Evolutionary conservation across 2,329 filamentous ascomycete genomes (phyloP).

Genomic region (Colletotrichum spinosum): DNA sequence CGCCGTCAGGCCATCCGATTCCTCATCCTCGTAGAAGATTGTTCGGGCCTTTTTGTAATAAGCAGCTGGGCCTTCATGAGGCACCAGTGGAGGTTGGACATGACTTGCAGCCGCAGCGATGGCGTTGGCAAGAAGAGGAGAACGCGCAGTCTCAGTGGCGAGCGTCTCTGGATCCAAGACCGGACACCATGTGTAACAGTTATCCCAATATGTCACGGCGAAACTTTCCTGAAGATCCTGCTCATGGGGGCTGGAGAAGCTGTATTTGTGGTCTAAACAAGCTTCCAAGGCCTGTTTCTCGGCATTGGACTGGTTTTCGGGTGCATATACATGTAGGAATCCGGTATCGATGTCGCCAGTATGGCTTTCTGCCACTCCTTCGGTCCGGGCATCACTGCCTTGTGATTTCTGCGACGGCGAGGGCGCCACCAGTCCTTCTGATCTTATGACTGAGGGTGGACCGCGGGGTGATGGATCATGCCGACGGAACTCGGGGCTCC

Average conservation of each 20-base stretch:
- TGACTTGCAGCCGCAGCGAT: conserved; percentile 54
- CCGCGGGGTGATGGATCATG: conserved; percentile 1
- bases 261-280: conserved; percentile 40
- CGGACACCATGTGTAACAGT: conserved; percentile 56
- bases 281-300: conserved; percentile 45
- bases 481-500: background rate
- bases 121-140: conserved; percentile 50
- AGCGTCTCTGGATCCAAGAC: conserved; percentile 50
- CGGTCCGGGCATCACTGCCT: conserved; percentile 33
- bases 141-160: conserved; percentile 45
- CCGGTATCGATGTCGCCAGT: conserved; percentile 49
- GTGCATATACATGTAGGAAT: conserved; percentile 48
- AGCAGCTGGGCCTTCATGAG: conserved; percentile 49
- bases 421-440: background rate
- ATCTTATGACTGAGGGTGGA: background rate
- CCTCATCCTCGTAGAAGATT: conserved; percentile 55
- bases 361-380: conserved; percentile 41
- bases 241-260: conserved; percentile 38
- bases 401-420: conserved; percentile 28
- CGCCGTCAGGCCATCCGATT: conserved; percentile 49
- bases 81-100: conserved; percentile 54
- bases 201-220: conserved; percentile 55
- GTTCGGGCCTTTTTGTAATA: conserved; percentile 54
- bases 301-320: conserved; percentile 47
- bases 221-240: conserved; percentile 52